Conservation (phyloP, 257 asterid genomes). For the Solanum ahanhuiri region DNA sequence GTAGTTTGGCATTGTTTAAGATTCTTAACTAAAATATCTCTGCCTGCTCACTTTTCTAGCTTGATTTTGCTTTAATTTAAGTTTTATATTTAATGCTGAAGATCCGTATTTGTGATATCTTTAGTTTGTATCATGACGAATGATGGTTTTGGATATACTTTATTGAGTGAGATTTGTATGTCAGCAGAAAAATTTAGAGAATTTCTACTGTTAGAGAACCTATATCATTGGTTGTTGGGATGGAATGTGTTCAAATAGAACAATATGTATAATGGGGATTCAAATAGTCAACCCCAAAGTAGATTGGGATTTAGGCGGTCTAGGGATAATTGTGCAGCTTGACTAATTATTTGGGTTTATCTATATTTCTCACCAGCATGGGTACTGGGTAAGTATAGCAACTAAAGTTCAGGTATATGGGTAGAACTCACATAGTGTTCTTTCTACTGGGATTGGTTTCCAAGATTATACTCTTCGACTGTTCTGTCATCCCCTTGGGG, state of each 20-base stretch:
- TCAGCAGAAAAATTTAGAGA: neutral
- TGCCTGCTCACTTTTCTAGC: neutral
- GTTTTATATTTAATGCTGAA: neutral
- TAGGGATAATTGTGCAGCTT: neutral
- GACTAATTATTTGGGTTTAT: neutral
- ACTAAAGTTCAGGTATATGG: neutral
- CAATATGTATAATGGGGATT: neutral
- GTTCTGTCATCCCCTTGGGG: neutral
- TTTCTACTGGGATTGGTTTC: neutral
- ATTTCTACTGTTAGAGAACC: neutral
- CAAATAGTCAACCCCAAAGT: neutral
- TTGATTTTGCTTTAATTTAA: neutral
- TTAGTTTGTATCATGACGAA: neutral
- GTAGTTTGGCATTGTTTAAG: neutral
- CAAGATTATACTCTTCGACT: neutral
- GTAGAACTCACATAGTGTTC: neutral
- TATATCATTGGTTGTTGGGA: neutral
- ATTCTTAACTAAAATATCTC: neutral
- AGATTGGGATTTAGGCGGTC: neutral
- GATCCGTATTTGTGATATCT: neutral
- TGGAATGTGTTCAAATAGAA: neutral
- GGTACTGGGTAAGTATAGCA: neutral
- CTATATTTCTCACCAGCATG: neutral
- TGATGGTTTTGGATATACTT: neutral
- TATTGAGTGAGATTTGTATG: neutral